phyloP scores from a whole-genome alignment of 2,329 filamentous ascomycete genomes.

The Neonectria hederae region DNA sequence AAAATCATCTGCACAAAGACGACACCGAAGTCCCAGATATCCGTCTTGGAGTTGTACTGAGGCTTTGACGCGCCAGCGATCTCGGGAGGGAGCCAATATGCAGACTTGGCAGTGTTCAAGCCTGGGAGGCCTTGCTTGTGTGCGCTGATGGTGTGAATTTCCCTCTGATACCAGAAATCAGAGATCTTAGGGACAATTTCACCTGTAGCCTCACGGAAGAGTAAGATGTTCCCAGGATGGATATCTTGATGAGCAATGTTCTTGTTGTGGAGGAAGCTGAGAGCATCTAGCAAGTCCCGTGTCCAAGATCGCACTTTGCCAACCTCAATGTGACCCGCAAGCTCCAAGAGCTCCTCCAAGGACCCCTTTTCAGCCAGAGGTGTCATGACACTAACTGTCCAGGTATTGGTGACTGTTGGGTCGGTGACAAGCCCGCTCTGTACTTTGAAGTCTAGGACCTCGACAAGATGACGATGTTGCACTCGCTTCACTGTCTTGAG shows the following conservation, averaged over 20 bases:
- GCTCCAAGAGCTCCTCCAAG: conserved; percentile 81
- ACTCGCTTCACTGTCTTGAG: conserved; percentile 79
- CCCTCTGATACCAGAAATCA: conserved; percentile 76
- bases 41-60: conserved; percentile 79
- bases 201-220: conserved; percentile 75
- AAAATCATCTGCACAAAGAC: conserved; percentile 95
- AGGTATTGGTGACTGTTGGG: conserved; percentile 53
- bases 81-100: conserved; percentile 87
- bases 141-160: conserved; percentile 69
- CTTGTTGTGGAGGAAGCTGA: conserved; percentile 87
- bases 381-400: conserved; percentile 79
- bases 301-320: conserved; percentile 87
- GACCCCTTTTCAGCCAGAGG: conserved; percentile 85
- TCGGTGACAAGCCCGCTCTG: conserved; percentile 60
- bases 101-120: conserved; percentile 72
- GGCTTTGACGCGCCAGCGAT: conserved; percentile 69
- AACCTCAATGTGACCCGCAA: conserved; percentile 77
- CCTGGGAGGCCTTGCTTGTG: conserved; percentile 63
- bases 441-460: conserved; percentile 86
- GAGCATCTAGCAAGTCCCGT: conserved; percentile 87
- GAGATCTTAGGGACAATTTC: conserved; percentile 78
- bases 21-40: conserved; percentile 95
- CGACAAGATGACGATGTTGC: conserved; percentile 79
- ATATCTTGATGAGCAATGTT: conserved; percentile 86
- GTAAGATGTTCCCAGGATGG: conserved; percentile 80